Percentiles rank a stretch among this genome's conserved stretches.
Conservation (phyloP, 306 rosid genomes). For the Rosa multiflora region DNA sequence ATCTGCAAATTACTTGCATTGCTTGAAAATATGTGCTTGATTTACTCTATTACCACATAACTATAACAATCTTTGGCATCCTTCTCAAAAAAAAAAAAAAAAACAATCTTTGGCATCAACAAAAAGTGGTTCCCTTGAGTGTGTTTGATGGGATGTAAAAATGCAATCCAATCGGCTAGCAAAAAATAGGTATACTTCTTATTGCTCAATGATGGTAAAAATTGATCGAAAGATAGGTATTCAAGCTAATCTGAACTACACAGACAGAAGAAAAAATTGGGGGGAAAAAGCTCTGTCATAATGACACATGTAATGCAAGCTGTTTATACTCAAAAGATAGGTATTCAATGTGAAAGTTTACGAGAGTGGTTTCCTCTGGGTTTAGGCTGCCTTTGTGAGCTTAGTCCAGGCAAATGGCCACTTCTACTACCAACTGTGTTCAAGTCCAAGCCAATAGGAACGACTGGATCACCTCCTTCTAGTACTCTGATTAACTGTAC, state of each 20-base stretch:
- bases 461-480: conserved; percentile 73
- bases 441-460: conserved; percentile 59
- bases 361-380: conserved; percentile 68
- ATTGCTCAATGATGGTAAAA: neutral
- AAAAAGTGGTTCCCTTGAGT: neutral
- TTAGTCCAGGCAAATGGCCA: conserved; percentile 66
- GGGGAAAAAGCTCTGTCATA: neutral
- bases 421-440: conserved; percentile 71
- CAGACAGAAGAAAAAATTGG: neutral
- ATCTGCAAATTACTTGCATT: too few species aligned
- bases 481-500: conserved; percentile 79
- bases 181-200: conserved; percentile 3
- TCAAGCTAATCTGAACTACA: neutral
- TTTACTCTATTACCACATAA: too few species aligned
- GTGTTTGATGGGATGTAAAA: neutral
- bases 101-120: neutral
- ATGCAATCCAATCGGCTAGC: neutral
- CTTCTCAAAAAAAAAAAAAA: too few species aligned
- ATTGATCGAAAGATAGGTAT: too few species aligned
- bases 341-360: conserved; percentile 67
- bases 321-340: conserved; percentile 20
- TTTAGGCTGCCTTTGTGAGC: conserved; percentile 42
- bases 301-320: neutral
- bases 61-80: neutral
- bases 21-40: too few species aligned